Conservation (phyloP, 1,139 yeast genomes). For the Suhomyces ambrosiae region DNA sequence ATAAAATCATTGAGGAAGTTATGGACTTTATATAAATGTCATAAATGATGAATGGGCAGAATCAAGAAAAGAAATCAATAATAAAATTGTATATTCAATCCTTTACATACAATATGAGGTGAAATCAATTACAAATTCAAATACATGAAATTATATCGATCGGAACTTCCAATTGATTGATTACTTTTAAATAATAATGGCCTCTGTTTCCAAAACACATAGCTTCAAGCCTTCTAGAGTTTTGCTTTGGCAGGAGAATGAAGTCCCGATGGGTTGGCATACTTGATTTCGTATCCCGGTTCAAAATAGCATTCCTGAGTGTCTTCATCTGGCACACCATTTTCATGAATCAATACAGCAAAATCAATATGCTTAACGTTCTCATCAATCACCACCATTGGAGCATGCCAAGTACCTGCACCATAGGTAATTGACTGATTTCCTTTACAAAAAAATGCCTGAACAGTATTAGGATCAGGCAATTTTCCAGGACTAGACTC, state of each 20-base stretch:
- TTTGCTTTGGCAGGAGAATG: neutral
- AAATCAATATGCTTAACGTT: constrained; percentile 63
- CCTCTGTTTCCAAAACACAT: too few relatives aligned
- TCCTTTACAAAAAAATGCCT: constrained; percentile 76
- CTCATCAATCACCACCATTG: constrained; percentile 78
- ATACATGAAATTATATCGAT: neutral
- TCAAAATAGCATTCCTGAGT: constrained; percentile 76
- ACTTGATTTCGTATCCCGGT: constrained; percentile 55
- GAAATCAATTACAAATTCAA: too few relatives aligned
- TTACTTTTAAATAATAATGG: too few relatives aligned
- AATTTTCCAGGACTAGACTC: constrained; percentile 36
- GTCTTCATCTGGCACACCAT: constrained; percentile 77
- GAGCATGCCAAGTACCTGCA: constrained; percentile 76
- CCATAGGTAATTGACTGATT: constrained; percentile 91
- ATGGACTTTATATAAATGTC: constrained; percentile 43
- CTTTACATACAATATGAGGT: too few relatives aligned
- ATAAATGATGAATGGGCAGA: too few relatives aligned
- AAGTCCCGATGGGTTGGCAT: constrained; percentile 15
- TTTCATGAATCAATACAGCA: constrained; percentile 83
- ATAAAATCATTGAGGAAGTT: constrained; percentile 38
- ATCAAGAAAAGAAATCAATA: too few relatives aligned
- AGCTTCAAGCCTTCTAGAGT: constrained; percentile 9
- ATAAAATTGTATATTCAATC: too few relatives aligned
- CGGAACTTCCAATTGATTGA: neutral
- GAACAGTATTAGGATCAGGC: constrained; percentile 62